These are phyloP conservation scores for Hyphochytrium catenoides DNA, from an alignment of 352 stramenopile genomes.

Conservation along the genomic window DNA sequence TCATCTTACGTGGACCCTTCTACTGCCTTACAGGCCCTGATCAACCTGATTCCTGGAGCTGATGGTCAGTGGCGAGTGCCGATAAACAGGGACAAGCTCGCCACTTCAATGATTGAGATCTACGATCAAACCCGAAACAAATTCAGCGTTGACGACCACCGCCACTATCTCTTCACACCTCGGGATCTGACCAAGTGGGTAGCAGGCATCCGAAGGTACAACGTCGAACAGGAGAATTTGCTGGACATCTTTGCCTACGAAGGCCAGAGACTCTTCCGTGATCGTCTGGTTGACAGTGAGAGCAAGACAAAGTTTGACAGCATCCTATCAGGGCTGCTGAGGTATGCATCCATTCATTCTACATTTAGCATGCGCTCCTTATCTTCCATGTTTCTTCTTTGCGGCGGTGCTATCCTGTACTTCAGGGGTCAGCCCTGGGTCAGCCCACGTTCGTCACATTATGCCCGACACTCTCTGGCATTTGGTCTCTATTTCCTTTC, in stretches of 20 bases:
- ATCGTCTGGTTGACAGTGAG: constrained; percentile 63
- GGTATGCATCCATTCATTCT: constrained; percentile 12
- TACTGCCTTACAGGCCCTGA: too few relatives aligned
- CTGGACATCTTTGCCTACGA: constrained; percentile 75
- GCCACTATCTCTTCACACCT: constrained; percentile 84
- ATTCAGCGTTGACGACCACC: constrained; percentile 73
- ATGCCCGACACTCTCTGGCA: constrained; percentile 7
- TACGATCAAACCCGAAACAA: constrained; percentile 63
- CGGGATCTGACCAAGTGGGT: constrained; percentile 76
- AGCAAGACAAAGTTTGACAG: constrained; percentile 46
- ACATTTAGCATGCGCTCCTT: too few relatives aligned
- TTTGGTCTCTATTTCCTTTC: too few relatives aligned
- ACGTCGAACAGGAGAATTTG: constrained; percentile 60
- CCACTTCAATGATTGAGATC: constrained; percentile 63
- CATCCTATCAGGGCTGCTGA: constrained; percentile 42
- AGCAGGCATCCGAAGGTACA: constrained; percentile 60
- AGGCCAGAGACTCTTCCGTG: constrained; percentile 55
- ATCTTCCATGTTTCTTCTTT: too few relatives aligned
- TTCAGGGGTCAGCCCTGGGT: too few relatives aligned
- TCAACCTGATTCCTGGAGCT: too few relatives aligned
- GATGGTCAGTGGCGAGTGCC: constrained; percentile 18
- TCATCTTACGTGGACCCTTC: too few relatives aligned
- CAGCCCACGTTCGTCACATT: too few relatives aligned
- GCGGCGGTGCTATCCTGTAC: too few relatives aligned
- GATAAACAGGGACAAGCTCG: constrained; percentile 45